Conservation (phyloP, 495 filamentous ascomycete genomes). For the Clohesyomyces aquaticus region DNA sequence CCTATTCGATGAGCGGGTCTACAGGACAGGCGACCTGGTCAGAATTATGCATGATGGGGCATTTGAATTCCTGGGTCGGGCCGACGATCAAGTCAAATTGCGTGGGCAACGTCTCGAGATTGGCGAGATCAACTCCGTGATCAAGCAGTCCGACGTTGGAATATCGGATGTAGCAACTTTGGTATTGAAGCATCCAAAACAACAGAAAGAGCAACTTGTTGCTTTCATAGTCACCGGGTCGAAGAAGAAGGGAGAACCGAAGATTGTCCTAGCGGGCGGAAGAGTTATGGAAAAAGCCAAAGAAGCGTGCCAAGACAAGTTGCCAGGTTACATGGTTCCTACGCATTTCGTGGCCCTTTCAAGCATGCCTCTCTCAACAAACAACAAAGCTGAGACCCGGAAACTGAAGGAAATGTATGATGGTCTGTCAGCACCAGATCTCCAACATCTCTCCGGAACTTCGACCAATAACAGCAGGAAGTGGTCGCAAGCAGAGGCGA, state of each 20-base stretch:
- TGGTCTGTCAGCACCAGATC: conserved; percentile 55
- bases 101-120: conserved; percentile 78
- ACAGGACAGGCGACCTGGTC: conserved; percentile 81
- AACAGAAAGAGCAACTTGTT: conserved; percentile 70
- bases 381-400: conserved; percentile 76
- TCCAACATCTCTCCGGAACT: conserved; percentile 58
- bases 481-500: conserved; percentile 50
- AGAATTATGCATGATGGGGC: conserved; percentile 69
- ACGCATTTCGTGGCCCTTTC: conserved; percentile 69
- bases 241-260: conserved; percentile 12
- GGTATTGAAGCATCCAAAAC: conserved; percentile 63
- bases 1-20: conserved; percentile 59
- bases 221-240: conserved; percentile 60
- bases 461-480: conserved; percentile 40
- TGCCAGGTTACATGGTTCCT: conserved; percentile 78
- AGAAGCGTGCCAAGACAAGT: conserved; percentile 59
- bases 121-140: conserved; percentile 72
- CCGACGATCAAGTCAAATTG: conserved; percentile 80
- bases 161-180: conserved; percentile 66
- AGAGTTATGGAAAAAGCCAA: conserved; percentile 45
- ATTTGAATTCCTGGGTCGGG: conserved; percentile 74
- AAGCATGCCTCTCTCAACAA: conserved; percentile 67
- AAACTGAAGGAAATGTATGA: conserved; percentile 62
- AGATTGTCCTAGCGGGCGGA: conserved; percentile 23
- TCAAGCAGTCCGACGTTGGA: conserved; percentile 53